Evolutionary conservation across 2,329 filamentous ascomycete species (phyloP).

Genomic region (Aspergillus carbonarius): DNA sequence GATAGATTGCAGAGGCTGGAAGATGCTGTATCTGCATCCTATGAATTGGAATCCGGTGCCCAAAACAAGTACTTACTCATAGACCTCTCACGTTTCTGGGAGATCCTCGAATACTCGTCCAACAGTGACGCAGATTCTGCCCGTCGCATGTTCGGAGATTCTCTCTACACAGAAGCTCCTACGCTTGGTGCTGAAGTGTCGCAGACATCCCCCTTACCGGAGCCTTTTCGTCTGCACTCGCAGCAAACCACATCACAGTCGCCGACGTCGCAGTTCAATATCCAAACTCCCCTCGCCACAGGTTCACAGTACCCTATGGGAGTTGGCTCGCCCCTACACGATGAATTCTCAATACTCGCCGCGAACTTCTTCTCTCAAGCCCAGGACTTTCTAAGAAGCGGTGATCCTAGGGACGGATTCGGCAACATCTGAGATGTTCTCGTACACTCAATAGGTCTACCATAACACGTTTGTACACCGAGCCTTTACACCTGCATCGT

Average conservation of each 20-base stretch:
- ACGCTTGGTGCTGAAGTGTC: constrained; percentile 39
- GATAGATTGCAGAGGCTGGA: constrained; percentile 45
- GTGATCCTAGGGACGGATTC: constrained; percentile 38
- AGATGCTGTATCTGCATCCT: constrained; percentile 47
- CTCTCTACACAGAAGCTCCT: constrained; percentile 34
- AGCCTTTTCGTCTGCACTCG: constrained; percentile 41
- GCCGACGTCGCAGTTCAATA: constrained; percentile 20
- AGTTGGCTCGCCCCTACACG: constrained; percentile 32
- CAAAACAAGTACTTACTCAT: constrained; percentile 43
- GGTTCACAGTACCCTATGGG: constrained; percentile 16
- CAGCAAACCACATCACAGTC: constrained; percentile 19
- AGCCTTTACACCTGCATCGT: too few relatives aligned
- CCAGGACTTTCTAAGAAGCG: constrained; percentile 41
- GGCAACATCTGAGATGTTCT: constrained; percentile 30
- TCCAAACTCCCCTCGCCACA: constrained; percentile 18
- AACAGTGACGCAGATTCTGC: constrained; percentile 40
- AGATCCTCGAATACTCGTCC: constrained; percentile 50
- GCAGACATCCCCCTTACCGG: constrained; percentile 45
- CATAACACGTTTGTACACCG: background rate
- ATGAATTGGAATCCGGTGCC: constrained; percentile 36
- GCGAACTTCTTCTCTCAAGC: constrained; percentile 51
- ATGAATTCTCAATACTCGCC: constrained; percentile 49
- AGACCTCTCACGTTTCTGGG: constrained; percentile 50
- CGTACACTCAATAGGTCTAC: too few relatives aligned
- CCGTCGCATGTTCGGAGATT: constrained; percentile 44